These are phyloP conservation scores for Neurospora sublineolata DNA, from an alignment of 495 filamentous ascomycete genomes.

Conservation along the genomic window DNA sequence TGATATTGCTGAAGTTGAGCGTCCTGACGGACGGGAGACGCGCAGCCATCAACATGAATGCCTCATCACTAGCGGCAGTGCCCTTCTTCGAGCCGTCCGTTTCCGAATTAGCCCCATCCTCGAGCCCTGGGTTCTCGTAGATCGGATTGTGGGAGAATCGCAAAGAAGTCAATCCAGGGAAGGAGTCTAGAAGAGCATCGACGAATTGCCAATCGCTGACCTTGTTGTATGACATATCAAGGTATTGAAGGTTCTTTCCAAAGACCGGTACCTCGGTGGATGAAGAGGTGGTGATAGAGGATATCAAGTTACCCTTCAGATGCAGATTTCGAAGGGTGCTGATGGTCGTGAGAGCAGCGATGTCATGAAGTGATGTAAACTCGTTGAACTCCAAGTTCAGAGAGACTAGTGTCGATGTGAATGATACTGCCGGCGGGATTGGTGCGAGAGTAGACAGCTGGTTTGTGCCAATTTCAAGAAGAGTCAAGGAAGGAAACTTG, in stretches of 20 bases:
- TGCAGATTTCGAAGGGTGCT: slow-evolving; percentile 50
- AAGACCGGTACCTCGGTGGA: slow-evolving; percentile 17
- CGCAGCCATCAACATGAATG: slow-evolving; percentile 79
- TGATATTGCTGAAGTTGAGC: slow-evolving; percentile 73
- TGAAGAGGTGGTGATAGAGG: slow-evolving; percentile 13
- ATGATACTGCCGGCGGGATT: slow-evolving; percentile 35
- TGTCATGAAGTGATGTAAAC: slow-evolving; percentile 46
- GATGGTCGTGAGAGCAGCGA: slow-evolving; percentile 46
- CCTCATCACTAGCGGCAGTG: slow-evolving; percentile 38
- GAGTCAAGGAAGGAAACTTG: slow-evolving; percentile 49
- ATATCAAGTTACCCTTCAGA: slow-evolving; percentile 46
- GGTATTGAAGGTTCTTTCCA: slow-evolving; percentile 38
- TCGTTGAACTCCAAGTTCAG: slow-evolving; percentile 68
- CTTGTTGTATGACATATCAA: slow-evolving; percentile 73
- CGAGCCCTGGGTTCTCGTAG: slow-evolving; percentile 45
- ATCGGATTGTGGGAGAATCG: slow-evolving; percentile 79
- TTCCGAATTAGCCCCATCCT: slow-evolving; percentile 1
- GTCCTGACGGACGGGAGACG: slow-evolving; percentile 53
- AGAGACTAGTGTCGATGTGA: slow-evolving; percentile 35
- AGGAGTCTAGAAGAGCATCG: slow-evolving; percentile 48
- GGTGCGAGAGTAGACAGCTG: slow-evolving; percentile 31
- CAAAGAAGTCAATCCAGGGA: slow-evolving; percentile 61
- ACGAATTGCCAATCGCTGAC: slow-evolving; percentile 62
- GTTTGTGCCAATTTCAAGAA: slow-evolving; percentile 41
- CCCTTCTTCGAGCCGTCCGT: slow-evolving; percentile 22